Conservation (phyloP, 176 grass and related monocot genomes). For the Cenchrus americanus region DNA sequence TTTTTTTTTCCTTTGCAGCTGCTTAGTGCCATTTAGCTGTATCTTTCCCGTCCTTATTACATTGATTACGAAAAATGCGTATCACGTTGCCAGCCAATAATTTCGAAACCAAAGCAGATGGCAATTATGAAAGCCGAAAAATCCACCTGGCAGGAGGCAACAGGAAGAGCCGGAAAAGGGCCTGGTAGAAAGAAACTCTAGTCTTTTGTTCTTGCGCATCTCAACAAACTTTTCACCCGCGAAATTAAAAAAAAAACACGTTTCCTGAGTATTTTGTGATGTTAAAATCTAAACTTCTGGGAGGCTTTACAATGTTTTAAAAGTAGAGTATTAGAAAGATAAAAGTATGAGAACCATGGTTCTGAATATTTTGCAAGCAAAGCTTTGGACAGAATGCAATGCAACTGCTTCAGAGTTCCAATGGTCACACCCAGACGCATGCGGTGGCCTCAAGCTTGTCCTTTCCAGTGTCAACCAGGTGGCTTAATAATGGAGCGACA, state of each 20-base stretch:
- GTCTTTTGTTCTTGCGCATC: no score
- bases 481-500: neutral
- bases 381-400: neutral
- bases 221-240: neutral
- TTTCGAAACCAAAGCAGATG: slow-evolving; percentile 1
- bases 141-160: neutral
- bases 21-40: slow-evolving; percentile 45
- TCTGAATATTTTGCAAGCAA: neutral
- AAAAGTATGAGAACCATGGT: neutral
- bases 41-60: neutral
- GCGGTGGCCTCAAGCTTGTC: slow-evolving; percentile 2
- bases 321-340: neutral
- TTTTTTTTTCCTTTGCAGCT: slow-evolving; percentile 5
- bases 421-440: neutral
- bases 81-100: slow-evolving; percentile 18
- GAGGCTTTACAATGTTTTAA: neutral
- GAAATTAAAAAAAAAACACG: neutral
- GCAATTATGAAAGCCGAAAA: neutral
- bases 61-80: slow-evolving; percentile 11
- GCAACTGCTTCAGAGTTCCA: neutral
- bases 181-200: neutral
- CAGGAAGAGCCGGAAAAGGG: neutral
- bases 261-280: neutral
- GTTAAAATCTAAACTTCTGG: neutral
- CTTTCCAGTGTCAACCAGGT: slow-evolving; percentile 2